These are phyloP conservation scores for Lentinula detonsa DNA, from an alignment of 768 basidiomycete genomes.

Conservation along the genomic window DNA sequence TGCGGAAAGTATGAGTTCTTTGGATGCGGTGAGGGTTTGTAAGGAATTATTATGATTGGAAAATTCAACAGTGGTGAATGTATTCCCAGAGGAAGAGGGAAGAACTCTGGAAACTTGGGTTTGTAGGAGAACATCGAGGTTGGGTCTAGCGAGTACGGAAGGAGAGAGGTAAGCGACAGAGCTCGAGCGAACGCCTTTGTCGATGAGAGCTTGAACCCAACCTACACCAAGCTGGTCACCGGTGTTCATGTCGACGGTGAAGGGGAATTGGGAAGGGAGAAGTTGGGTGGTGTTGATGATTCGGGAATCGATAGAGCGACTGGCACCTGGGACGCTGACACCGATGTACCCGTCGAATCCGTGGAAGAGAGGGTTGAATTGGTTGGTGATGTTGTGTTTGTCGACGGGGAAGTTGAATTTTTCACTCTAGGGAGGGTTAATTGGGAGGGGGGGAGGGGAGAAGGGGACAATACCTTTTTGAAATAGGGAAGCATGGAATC, in stretches of 20 bases:
- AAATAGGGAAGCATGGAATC: conserved; percentile 12
- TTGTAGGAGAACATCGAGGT: conserved; percentile 24
- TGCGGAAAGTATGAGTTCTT: conserved; percentile 31
- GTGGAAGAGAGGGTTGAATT: conserved; percentile 20
- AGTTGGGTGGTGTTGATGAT: conserved; percentile 22
- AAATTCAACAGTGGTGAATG: too few relatives aligned
- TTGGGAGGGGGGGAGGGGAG: not conserved
- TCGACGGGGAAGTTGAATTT: conserved; percentile 15
- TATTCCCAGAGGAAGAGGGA: not conserved
- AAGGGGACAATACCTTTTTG: conserved; percentile 9
- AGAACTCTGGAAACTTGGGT: conserved; percentile 23
- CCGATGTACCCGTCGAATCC: conserved; percentile 19
- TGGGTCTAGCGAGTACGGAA: conserved; percentile 16
- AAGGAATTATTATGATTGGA: not conserved
- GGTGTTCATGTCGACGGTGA: conserved; percentile 21
- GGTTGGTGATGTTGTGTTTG: conserved; percentile 14
- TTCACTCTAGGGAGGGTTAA: conserved; percentile 14
- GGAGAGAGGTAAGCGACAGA: conserved; percentile 23
- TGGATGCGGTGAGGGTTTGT: not conserved
- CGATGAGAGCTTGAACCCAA: conserved; percentile 19
- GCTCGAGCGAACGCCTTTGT: conserved; percentile 22
- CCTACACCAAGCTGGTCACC: conserved; percentile 25
- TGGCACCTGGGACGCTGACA: conserved; percentile 23
- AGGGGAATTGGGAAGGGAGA: conserved; percentile 15
- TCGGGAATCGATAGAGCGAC: conserved; percentile 18